Conservation (phyloP, 305 asterid genomes). For the Ajuga reptans region DNA sequence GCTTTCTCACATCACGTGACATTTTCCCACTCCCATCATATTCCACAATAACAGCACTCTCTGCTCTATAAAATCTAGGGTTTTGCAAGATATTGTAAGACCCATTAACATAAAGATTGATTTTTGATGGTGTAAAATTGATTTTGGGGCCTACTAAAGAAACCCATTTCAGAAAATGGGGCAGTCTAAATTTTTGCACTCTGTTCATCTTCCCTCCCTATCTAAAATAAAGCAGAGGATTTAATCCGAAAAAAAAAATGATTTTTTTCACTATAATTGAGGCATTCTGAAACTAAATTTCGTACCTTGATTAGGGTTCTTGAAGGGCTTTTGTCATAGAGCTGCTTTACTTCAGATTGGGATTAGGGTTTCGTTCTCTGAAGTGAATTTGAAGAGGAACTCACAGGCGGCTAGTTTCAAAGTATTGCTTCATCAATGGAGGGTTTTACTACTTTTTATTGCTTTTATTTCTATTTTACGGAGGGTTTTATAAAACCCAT, state of each 20-base stretch:
- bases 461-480: no score
- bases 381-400: not conserved
- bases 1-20: constrained; percentile 30
- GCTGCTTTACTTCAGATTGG: not conserved
- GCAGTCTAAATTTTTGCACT: constrained; percentile 31
- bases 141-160: constrained; percentile 21
- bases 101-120: constrained; percentile 28
- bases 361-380: not conserved
- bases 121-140: constrained; percentile 28
- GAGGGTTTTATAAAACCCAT: constrained; percentile 20
- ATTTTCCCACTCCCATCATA: constrained; percentile 25
- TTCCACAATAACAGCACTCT: constrained; percentile 3
- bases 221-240: not conserved
- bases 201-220: constrained; percentile 32
- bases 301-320: constrained; percentile 7
- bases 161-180: constrained; percentile 37
- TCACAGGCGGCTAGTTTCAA: not conserved
- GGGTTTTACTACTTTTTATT: no score
- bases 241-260: not conserved
- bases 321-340: not conserved
- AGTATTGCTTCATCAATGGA: no score
- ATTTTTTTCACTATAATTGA: not conserved
- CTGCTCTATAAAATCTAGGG: constrained; percentile 34
- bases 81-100: constrained; percentile 24
- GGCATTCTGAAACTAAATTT: not conserved